Evolutionary conservation across 2,329 filamentous ascomycete species (phyloP), one percentile per base, ranked within the genome.

Genomic region (Calonectria pseudoturangicola): DNA sequence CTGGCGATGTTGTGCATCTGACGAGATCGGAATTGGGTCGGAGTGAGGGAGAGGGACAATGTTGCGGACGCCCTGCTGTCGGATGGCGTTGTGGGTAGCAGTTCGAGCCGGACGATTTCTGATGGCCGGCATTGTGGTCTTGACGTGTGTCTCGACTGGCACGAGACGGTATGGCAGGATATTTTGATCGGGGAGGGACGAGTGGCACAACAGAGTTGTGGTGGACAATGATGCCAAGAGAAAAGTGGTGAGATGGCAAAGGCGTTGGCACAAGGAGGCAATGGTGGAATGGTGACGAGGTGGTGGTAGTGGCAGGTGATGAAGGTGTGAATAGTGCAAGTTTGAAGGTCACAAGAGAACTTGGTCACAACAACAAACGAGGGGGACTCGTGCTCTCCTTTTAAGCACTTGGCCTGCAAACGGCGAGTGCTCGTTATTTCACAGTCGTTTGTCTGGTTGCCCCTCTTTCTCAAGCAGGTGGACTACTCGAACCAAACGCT

Each of bases 371-470:
- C 54, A 41, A 41, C 54, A 60, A 60, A 27, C 13, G 54, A 33
- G 51, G 54, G 54, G 54, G 54, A 60, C 54, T 60, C 54, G 54
- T 25, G 21, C 21, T 21, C 21, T 60, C 54, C 8, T 60, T 60
- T 60, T 60, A 60, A 60, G 54, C 13, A 27, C 30, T 16, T 15
- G 16, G 33, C 21, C 21, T 28, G 30, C 54, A 60, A 58, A 41
- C 54, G 12, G 54, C 54, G 54, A 60, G 54, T 21, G 21, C 54
- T 60, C 21, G 21, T 28, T 41, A 27, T 60, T 60, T 60, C 33
- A 41, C 33, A 18, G 25, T 36, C 7, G 54, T 60, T 60, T 60
- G 54, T 60, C 33, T 60, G 25, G 27, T 60, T 60, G 27, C 21
- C n/a, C n/a, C 21, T 25, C 54, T 36, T 36, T 36, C 54, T 60